A percentile compares a stretch with the other conserved stretches of the same genome.
phyloP scores from a whole-genome alignment of 2,329 filamentous ascomycete genomes.

The Aspergillaceae sp. region DNA sequence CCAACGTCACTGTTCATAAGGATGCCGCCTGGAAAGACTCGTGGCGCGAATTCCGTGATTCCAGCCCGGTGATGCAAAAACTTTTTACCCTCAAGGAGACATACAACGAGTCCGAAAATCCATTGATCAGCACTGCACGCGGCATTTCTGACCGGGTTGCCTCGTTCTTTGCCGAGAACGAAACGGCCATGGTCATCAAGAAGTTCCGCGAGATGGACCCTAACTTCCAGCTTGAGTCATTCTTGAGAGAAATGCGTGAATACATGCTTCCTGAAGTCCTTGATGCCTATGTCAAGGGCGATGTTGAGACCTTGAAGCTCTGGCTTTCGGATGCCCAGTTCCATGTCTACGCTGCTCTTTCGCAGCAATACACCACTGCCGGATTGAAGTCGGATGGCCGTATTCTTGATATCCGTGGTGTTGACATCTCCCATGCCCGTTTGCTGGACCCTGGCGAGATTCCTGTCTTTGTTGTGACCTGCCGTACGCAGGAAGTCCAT shows the following conservation, averaged over 20 bases:
- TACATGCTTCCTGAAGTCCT: slow-evolving; percentile 96
- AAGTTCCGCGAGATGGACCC: slow-evolving; percentile 96
- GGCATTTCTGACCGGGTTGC: slow-evolving; percentile 88
- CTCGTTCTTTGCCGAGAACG: slow-evolving; percentile 97
- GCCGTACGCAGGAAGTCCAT: slow-evolving; percentile 93
- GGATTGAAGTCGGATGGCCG: slow-evolving; percentile 91
- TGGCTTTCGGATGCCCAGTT: slow-evolving; percentile 97
- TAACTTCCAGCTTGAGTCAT: slow-evolving; percentile 86
- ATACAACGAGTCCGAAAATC: slow-evolving; percentile 96
- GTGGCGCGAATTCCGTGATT: slow-evolving; percentile 93
- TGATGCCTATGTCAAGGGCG: slow-evolving; percentile 96
- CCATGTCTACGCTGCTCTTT: slow-evolving; percentile 91
- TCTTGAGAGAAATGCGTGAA: slow-evolving; percentile 89
- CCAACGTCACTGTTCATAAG: slow-evolving; percentile 91
- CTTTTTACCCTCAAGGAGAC: slow-evolving; percentile 76
- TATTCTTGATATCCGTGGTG: slow-evolving; percentile 89
- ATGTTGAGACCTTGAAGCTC: slow-evolving; percentile 78
- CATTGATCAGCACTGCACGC: slow-evolving; percentile 82
- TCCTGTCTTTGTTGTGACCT: slow-evolving; percentile 94
- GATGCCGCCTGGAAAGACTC: slow-evolving; percentile 96
- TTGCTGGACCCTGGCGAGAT: slow-evolving; percentile 43
- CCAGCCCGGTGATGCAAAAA: slow-evolving; percentile 77
- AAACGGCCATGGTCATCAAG: slow-evolving; percentile 95
- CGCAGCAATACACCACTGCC: slow-evolving; percentile 88
- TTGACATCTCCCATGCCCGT: slow-evolving; percentile 57